Percentiles rank a stretch among this genome's conserved stretches.
phyloP scores from a whole-genome alignment of 176 grass and related monocot species.

The Melocanna baccifera region DNA sequence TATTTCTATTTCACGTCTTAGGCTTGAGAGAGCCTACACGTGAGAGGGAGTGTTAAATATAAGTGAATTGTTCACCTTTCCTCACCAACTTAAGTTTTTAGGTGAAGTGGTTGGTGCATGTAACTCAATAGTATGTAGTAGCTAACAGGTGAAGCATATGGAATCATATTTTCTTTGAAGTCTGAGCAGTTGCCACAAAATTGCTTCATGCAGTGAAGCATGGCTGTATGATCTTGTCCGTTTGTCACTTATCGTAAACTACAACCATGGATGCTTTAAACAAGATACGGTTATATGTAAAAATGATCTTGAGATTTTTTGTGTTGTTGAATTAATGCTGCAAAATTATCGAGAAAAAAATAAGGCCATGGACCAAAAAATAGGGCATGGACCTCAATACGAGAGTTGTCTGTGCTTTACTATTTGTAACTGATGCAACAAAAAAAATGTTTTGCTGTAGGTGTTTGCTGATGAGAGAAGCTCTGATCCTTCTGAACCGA shows the following conservation, averaged over 20 bases:
- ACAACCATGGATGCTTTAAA: neutral
- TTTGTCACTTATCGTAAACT: neutral
- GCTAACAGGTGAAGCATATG: neutral
- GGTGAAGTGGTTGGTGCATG: too few species aligned
- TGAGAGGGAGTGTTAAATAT: too few species aligned
- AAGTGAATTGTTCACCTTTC: too few species aligned
- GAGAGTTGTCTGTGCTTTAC: neutral
- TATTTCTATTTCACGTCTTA: too few species aligned
- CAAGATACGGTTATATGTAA: neutral
- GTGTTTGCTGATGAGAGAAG: conserved; percentile 71
- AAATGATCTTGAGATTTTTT: neutral
- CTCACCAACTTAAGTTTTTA: too few species aligned
- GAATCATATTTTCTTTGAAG: neutral
- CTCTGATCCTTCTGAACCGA: conserved; percentile 84
- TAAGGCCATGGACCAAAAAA: too few species aligned
- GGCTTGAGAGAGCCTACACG: too few species aligned
- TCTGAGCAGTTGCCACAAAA: neutral
- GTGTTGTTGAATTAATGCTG: neutral
- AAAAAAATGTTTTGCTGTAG: conserved; percentile 28
- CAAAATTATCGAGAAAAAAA: neutral
- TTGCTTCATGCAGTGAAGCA: neutral
- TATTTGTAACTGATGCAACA: neutral
- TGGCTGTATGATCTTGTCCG: neutral
- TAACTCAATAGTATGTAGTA: too few species aligned
- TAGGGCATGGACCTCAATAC: neutral